Conservation (phyloP, 148 eudicot species). For the Amaranthus palmeri region DNA sequence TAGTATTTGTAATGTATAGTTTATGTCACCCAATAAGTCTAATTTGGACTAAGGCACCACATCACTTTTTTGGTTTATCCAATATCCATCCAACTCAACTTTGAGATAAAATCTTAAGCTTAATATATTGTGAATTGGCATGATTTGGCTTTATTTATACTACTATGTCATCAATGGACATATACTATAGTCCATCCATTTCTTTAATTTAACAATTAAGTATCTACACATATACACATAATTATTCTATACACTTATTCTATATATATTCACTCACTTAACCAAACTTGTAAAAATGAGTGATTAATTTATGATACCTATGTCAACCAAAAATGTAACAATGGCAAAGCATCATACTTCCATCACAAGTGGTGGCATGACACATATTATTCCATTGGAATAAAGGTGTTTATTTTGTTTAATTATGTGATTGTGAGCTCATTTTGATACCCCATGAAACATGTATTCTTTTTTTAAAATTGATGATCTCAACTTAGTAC, state of each 20-base stretch:
- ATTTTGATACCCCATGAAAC: neutral
- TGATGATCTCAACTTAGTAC: no score
- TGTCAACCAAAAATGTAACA: slow-evolving; percentile 6
- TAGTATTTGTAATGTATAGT: neutral
- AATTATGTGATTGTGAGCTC: neutral
- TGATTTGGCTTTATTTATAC: neutral
- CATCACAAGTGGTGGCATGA: slow-evolving; percentile 18
- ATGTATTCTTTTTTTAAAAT: neutral
- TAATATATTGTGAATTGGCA: slow-evolving; percentile 3
- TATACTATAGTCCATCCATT: neutral
- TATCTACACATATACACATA: neutral
- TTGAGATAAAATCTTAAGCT: neutral
- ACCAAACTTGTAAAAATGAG: neutral
- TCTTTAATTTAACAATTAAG: neutral
- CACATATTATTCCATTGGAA: slow-evolving; percentile 19
- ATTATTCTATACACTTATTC: neutral
- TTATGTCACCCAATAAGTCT: no score
- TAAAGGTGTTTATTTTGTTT: neutral
- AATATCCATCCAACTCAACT: slow-evolving; percentile 23
- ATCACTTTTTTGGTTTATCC: neutral
- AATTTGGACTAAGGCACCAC: no score
- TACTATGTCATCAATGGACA: neutral
- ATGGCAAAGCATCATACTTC: slow-evolving; percentile 13
- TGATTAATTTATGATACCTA: neutral
- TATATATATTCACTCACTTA: neutral